Percentiles rank a stretch among this genome's conserved stretches.
Conservation (phyloP, 2,329 filamentous ascomycete genomes). For the Dryadomyces quercivorus region DNA sequence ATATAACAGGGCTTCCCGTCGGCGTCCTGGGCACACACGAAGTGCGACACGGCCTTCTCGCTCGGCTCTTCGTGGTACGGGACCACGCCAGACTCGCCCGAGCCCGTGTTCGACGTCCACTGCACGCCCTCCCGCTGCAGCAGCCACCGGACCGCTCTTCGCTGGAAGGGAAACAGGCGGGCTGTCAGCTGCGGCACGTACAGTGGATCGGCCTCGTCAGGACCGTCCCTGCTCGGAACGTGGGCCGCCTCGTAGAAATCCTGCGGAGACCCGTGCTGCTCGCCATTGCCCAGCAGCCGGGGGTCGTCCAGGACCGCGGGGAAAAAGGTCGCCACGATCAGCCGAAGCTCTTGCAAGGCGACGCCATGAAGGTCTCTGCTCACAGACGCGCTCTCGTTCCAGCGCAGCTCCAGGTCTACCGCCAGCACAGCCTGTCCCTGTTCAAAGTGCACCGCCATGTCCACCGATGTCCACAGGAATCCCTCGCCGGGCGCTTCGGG, state of each 20-base stretch:
- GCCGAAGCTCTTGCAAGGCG: slow-evolving; percentile 6
- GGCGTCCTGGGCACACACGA: slow-evolving; percentile 29
- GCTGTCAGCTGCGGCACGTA: slow-evolving; percentile 32
- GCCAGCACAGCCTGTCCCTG: not conserved
- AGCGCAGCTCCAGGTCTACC: slow-evolving; percentile 16
- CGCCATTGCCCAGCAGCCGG: not conserved
- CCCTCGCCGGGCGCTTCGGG: not conserved
- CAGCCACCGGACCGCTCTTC: slow-evolving; percentile 58
- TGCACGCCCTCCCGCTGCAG: slow-evolving; percentile 50
- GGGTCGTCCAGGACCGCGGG: slow-evolving; percentile 4
- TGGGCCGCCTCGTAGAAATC: slow-evolving; percentile 60
- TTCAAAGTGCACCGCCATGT: slow-evolving; percentile 2
- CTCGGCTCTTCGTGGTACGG: slow-evolving; percentile 10
- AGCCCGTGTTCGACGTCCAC: slow-evolving; percentile 22
- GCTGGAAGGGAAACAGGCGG: slow-evolving; percentile 59
- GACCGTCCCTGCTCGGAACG: slow-evolving; percentile 38
- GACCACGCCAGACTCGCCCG: slow-evolving; percentile 13
- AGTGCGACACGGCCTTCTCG: slow-evolving; percentile 27
- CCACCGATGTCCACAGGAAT: slow-evolving; percentile 8
- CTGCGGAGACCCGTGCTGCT: slow-evolving; percentile 27
- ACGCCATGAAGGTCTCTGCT: not conserved
- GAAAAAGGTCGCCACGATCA: slow-evolving; percentile 5
- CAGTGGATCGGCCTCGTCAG: slow-evolving; percentile 22
- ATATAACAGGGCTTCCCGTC: slow-evolving; percentile 23
- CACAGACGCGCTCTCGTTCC: slow-evolving; percentile 17